Percentiles rank a stretch among this genome's conserved stretches.
phyloP scores from a whole-genome alignment of 768 basidiomycete genomes.

The Lactarius evosmus region DNA sequence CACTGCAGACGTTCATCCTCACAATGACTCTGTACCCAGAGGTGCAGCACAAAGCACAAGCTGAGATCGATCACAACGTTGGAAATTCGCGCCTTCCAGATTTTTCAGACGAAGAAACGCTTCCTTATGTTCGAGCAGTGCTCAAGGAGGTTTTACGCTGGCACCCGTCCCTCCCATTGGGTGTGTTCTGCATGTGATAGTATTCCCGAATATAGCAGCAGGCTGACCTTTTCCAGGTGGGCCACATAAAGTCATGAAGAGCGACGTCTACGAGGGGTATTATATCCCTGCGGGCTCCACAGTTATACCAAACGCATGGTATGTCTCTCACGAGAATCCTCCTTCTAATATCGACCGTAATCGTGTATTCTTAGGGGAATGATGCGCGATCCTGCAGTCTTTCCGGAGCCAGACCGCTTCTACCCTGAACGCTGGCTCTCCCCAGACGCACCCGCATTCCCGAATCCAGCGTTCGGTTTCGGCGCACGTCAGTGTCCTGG shows the following conservation, averaged over 20 bases:
- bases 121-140: neutral
- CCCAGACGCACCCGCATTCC: neutral
- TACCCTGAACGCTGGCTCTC: neutral
- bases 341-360: neutral
- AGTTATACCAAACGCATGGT: neutral
- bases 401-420: neutral
- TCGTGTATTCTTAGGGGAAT: neutral
- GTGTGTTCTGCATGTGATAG: neutral
- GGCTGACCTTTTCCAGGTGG: neutral
- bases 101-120: neutral
- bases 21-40: neutral
- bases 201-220: too few relatives aligned
- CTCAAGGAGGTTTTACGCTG: neutral
- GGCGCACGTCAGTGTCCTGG: neutral
- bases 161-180: neutral
- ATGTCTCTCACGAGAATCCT: neutral
- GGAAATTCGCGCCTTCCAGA: neutral
- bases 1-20: neutral
- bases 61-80: neutral
- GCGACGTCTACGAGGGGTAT: neutral
- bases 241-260: neutral
- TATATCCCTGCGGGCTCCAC: neutral
- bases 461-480: neutral
- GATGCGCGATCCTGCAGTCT: neutral
- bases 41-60: neutral